These are phyloP conservation scores for Lichtheimia ramosa DNA, from an alignment of 371 early-diverging fungal genomes.

Conservation along the genomic window DNA sequence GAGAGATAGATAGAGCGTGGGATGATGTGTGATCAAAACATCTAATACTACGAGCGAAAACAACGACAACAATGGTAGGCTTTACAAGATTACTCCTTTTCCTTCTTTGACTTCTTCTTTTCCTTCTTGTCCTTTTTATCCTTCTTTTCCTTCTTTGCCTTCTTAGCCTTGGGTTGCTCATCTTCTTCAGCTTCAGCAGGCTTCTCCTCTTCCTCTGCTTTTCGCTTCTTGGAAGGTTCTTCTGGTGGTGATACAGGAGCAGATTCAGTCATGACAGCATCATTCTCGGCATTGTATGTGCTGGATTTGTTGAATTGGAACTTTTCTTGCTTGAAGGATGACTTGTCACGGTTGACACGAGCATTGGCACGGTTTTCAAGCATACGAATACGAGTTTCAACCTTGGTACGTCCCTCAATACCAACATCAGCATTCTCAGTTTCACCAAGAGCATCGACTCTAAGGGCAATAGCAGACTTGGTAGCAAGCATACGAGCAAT, in stretches of 20 bases:
- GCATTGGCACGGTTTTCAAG: conserved; percentile 71
- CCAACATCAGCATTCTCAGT: conserved; percentile 82
- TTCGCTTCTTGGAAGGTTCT: conserved; percentile 44
- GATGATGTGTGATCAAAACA: no score
- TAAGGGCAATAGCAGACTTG: conserved; percentile 81
- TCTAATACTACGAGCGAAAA: no score
- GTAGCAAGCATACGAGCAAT: conserved; percentile 91
- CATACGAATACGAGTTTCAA: conserved; percentile 86
- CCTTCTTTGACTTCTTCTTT: conserved; percentile 49
- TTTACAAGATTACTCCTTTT: conserved; percentile 6
- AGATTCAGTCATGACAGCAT: conserved; percentile 37
- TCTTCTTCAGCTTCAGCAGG: background rate
- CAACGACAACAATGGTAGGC: no score
- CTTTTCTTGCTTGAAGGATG: conserved; percentile 72
- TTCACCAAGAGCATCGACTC: conserved; percentile 96
- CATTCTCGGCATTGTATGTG: conserved; percentile 37
- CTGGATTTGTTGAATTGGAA: conserved; percentile 54
- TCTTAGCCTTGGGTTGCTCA: conserved; percentile 54
- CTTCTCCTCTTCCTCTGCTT: conserved; percentile 39
- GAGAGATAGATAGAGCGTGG: no score
- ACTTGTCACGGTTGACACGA: conserved; percentile 53
- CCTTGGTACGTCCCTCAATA: conserved; percentile 78
- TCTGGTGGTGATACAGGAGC: conserved; percentile 7
- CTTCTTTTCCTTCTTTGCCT: conserved; percentile 51
- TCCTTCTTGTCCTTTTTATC: conserved; percentile 63